Percentiles rank a stretch among this genome's conserved stretches.
Conservation (phyloP, 805 yeast genomes). For the Myxozyma geophila region DNA sequence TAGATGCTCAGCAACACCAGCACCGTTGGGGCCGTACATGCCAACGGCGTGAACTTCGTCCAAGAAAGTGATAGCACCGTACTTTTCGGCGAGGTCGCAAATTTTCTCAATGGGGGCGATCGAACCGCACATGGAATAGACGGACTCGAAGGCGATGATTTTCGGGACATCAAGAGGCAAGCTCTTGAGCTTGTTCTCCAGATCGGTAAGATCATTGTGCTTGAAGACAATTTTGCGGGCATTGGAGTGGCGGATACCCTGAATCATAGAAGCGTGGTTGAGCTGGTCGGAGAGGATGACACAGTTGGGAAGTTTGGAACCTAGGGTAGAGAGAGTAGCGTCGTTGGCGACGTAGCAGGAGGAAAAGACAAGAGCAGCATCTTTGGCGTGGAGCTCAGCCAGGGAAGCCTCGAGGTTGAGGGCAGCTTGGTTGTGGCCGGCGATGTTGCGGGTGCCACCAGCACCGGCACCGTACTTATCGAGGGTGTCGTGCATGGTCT, state of each 20-base stretch:
- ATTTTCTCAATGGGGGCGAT: conserved; percentile 90
- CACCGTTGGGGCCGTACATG: conserved; percentile 98
- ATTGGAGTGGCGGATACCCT: conserved; percentile 89
- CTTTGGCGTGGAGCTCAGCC: conserved; percentile 91
- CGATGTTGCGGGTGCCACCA: conserved; percentile 98
- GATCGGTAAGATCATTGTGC: conserved; percentile 84
- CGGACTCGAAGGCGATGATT: conserved; percentile 94
- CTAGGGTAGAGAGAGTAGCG: conserved; percentile 87
- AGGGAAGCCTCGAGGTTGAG: conserved; percentile 80
- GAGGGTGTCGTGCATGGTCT: conserved; percentile 77
- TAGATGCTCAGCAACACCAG: conserved; percentile 97
- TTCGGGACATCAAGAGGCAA: conserved; percentile 91
- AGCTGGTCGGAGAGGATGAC: conserved; percentile 91
- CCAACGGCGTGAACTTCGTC: conserved; percentile 99
- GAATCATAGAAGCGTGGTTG: conserved; percentile 98
- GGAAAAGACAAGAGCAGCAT: conserved; percentile 91
- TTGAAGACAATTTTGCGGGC: conserved; percentile 87
- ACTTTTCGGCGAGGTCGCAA: conserved; percentile 95
- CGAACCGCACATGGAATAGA: conserved; percentile 98
- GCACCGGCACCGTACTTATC: conserved; percentile 97
- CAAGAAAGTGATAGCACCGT: conserved; percentile 94
- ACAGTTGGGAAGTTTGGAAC: conserved; percentile 85
- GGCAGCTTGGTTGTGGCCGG: conserved; percentile 95
- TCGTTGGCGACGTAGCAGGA: conserved; percentile 98
- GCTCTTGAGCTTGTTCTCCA: conserved; percentile 75